Conservation (phyloP, 495 filamentous ascomycete species). For the Xylaria scruposa region DNA sequence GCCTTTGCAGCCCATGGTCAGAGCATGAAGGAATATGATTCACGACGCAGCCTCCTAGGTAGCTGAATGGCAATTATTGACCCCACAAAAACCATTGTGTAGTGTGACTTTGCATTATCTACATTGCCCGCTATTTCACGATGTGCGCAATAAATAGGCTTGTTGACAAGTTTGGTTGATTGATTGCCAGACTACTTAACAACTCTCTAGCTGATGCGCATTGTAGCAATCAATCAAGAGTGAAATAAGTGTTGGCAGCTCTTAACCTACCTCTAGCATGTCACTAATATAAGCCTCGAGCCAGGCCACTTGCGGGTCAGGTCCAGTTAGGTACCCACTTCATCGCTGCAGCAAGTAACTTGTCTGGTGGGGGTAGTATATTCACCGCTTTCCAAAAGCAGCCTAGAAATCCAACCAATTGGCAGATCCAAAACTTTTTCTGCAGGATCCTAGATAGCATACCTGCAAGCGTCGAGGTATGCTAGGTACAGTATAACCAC, state of each 20-base stretch:
- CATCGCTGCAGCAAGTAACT: neutral
- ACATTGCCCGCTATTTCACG: neutral
- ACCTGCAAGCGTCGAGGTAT: neutral
- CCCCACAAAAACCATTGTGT: neutral
- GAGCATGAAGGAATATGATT: slow-evolving; percentile 32
- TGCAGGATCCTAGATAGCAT: neutral
- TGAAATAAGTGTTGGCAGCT: neutral
- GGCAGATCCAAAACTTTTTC: slow-evolving; percentile 35
- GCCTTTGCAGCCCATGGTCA: slow-evolving; percentile 14
- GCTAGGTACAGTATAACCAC: neutral
- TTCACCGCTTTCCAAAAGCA: slow-evolving; percentile 40
- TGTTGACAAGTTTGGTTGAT: neutral
- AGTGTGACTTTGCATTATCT: neutral
- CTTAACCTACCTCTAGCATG: too few relatives aligned
- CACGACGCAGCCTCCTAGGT: slow-evolving; percentile 21
- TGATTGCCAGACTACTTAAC: neutral
- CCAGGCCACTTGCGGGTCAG: too few relatives aligned
- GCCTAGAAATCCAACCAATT: slow-evolving; percentile 1
- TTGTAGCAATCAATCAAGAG: neutral
- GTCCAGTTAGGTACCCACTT: too few relatives aligned
- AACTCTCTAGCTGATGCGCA: neutral
- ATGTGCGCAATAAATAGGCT: neutral
- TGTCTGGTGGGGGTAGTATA: slow-evolving; percentile 27
- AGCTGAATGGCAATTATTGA: slow-evolving; percentile 26
- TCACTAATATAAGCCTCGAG: too few relatives aligned